Evolutionary conservation across 495 filamentous ascomycete genomes (phyloP), one percentile per base, ranked within the genome.

Genomic region (Neurospora sp.): DNA sequence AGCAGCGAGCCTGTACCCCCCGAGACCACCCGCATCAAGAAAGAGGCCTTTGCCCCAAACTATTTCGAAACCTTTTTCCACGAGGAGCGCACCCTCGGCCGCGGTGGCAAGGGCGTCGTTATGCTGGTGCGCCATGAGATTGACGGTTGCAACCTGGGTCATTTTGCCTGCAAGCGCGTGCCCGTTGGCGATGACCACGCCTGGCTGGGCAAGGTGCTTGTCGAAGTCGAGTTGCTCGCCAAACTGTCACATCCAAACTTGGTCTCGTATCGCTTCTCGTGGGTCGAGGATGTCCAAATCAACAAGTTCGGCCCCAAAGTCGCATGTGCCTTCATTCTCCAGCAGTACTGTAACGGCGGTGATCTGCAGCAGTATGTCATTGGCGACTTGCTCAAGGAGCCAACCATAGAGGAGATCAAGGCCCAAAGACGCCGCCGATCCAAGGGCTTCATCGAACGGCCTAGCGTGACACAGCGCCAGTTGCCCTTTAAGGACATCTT

Each of bases 181-280:
- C 96, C 96, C 5, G 96, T 99, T 16, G 93, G 96, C 31, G 91
- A 99, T 77, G 93, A 98, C 75, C 96, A 97, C 76, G 89, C 92
- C 72, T 99, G 96, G 96, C 82, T 99, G 20, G 92, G 96, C 79
- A 98, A 97, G 76, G 87, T 98, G 6, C 85, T 99, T 69, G 87
- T 93, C 39, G 96, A 99, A 82, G 96, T 98, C 3, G 93, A 95
- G 80, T 86, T 98, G 22, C 87, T 99, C 31, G 94, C 97, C 76
- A 91, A 92, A 72, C 88, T 99, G 5, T 93, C 93, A 0, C 94
- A 99, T 79, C 91, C 93, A 74, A 98, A 99, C 78, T 83, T 99
- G n/a, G 96, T 99, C 1, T 96, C 93, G 0, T 99, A 99, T 79
- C 91, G 94, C 8, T 95, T 97, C 81, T 94, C 97, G 39, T 99